A percentile compares a stretch with the other conserved stretches of the same genome.
Evolutionary conservation across 1,284 basidiomycete species (phyloP).

Genomic region (Abortiporus biennis): DNA sequence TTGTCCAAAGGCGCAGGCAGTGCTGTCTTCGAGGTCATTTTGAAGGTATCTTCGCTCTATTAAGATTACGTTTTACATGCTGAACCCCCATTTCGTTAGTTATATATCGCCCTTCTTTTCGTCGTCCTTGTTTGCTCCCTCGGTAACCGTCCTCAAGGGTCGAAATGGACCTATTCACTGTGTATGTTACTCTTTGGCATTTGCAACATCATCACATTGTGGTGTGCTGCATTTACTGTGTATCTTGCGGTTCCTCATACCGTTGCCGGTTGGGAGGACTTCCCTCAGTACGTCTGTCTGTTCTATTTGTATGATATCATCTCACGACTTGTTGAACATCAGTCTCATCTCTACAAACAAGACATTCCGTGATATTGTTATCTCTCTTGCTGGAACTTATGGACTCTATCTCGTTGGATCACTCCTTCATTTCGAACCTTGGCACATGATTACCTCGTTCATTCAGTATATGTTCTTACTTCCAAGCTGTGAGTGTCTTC

Average conservation of each 20-base stretch:
- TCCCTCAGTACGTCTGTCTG: slow-evolving; percentile 43
- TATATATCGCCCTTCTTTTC: slow-evolving; percentile 75
- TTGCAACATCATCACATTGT: slow-evolving; percentile 74
- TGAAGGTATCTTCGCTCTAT: slow-evolving; percentile 45
- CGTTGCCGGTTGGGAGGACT: slow-evolving; percentile 64
- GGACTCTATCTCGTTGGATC: slow-evolving; percentile 86
- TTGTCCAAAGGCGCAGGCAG: slow-evolving; percentile 65
- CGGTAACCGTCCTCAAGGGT: slow-evolving; percentile 85
- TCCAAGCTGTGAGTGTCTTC: slow-evolving; percentile 52
- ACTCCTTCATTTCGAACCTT: slow-evolving; percentile 84
- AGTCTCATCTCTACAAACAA: slow-evolving; percentile 51
- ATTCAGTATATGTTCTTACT: slow-evolving; percentile 78
- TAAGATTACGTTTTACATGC: not conserved
- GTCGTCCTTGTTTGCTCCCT: slow-evolving; percentile 76
- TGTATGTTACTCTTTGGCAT: slow-evolving; percentile 72
- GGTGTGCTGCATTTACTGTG: slow-evolving; percentile 86
- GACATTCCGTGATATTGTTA: slow-evolving; percentile 76
- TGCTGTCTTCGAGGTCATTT: slow-evolving; percentile 76
- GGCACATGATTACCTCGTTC: slow-evolving; percentile 94
- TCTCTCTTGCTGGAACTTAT: slow-evolving; percentile 80
- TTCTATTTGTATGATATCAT: slow-evolving; percentile 11
- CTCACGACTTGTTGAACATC: slow-evolving; percentile 8
- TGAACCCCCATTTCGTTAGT: no score
- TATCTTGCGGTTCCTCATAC: slow-evolving; percentile 80
- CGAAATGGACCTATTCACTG: slow-evolving; percentile 77